A percentile compares a stretch with the other conserved stretches of the same genome.
phyloP scores from a whole-genome alignment of 192 early-diverging fungal species.

The Entrophospora sp. region DNA sequence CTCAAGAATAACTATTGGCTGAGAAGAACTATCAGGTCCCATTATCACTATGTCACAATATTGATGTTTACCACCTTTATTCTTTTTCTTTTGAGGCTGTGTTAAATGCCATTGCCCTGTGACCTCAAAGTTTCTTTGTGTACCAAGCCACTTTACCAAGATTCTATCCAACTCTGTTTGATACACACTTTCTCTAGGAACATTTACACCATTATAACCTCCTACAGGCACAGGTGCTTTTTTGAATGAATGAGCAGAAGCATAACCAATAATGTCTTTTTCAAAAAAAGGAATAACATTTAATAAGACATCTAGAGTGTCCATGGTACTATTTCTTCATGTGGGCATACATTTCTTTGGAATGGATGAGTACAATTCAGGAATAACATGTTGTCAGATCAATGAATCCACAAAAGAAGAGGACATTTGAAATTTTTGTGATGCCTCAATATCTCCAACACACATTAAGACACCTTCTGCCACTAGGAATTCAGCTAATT shows the following conservation, averaged over 20 bases:
- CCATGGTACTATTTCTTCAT: neutral
- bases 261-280: constrained; percentile 14
- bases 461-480: no score
- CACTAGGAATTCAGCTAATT: constrained; percentile 10
- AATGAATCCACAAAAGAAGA: constrained; percentile 7
- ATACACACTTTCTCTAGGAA: constrained; percentile 7
- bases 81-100: no score
- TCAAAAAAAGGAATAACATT: constrained; percentile 13
- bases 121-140: neutral
- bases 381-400: no score
- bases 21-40: neutral
- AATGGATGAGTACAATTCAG: neutral
- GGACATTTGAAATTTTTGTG: neutral
- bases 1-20: constrained; percentile 1
- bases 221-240: neutral
- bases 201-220: neutral
- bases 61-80: neutral
- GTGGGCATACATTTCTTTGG: neutral
- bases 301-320: constrained; percentile 21
- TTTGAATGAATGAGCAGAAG: constrained; percentile 16
- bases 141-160: neutral
- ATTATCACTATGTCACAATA: neutral
- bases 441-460: neutral
- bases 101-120: constrained; percentile 2
- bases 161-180: neutral